A percentile compares a stretch with the other conserved stretches of the same genome.
phyloP scores from a whole-genome alignment of 192 early-diverging fungal genomes.

The Jimgerdemannia lactiflua region DNA sequence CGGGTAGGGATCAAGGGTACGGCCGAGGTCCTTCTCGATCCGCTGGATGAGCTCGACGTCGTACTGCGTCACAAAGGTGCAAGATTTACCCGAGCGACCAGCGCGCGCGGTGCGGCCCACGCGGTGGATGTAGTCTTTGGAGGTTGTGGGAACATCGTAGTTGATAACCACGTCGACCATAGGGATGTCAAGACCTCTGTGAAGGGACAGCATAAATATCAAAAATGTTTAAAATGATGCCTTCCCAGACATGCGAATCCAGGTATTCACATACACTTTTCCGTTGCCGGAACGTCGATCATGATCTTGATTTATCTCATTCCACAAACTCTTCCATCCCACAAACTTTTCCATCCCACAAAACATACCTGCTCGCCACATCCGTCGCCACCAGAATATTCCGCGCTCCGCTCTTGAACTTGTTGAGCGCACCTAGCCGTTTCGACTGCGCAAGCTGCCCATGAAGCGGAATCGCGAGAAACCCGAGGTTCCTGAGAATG shows the following conservation, averaged over 20 bases:
- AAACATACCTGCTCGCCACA: conserved; percentile 68
- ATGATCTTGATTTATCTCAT: not conserved
- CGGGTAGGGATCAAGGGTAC: conserved; percentile 85
- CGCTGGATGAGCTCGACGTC: conserved; percentile 94
- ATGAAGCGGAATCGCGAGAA: conserved; percentile 92
- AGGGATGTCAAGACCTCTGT: conserved; percentile 90
- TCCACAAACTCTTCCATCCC: not conserved
- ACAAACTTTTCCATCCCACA: not conserved
- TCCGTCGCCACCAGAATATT: conserved; percentile 94
- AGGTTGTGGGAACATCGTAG: conserved; percentile 91
- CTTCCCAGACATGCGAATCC: too few relatives aligned
- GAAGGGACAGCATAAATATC: conserved; percentile 5
- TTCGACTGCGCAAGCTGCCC: conserved; percentile 92
- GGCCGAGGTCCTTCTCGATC: conserved; percentile 87
- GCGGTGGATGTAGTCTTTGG: conserved; percentile 88
- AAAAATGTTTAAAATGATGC: not conserved
- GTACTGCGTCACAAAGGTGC: conserved; percentile 87
- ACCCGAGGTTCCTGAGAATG: conserved; percentile 89
- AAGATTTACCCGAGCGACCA: conserved; percentile 73
- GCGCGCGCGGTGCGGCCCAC: conserved; percentile 86
- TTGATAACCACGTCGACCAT: conserved; percentile 94
- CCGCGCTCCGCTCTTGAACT: conserved; percentile 89
- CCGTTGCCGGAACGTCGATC: too few relatives aligned
- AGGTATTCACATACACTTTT: too few relatives aligned
- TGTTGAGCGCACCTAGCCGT: conserved; percentile 87